phyloP scores from a whole-genome alignment of 202 grass and related monocot genomes.

The Dendrocalamus latiflorus region DNA sequence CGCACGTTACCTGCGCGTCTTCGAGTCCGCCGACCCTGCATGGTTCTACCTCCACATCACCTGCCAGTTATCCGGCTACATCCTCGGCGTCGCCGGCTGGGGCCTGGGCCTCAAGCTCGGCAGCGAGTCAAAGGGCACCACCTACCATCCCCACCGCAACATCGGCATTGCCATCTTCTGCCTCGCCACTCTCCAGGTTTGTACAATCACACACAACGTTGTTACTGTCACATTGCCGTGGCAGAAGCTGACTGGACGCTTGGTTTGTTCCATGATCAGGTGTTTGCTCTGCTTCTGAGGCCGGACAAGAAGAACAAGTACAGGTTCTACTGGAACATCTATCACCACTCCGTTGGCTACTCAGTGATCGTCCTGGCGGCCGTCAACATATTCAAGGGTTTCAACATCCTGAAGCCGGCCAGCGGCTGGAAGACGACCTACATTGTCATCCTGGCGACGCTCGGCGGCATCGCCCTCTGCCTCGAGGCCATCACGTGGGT shows the following conservation, averaged over 20 bases:
- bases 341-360: slow-evolving; percentile 78
- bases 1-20: slow-evolving; percentile 70
- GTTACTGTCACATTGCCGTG: neutral
- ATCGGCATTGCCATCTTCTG: slow-evolving; percentile 69
- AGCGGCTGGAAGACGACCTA: slow-evolving; percentile 60
- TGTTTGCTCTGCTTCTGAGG: slow-evolving; percentile 67
- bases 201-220: neutral
- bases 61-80: slow-evolving; percentile 76
- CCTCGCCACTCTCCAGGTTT: slow-evolving; percentile 73
- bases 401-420: slow-evolving; percentile 67
- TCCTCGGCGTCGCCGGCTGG: slow-evolving; percentile 78
- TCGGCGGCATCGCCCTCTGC: slow-evolving; percentile 48
- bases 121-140: slow-evolving; percentile 64
- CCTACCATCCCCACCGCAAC: slow-evolving; percentile 48
- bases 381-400: slow-evolving; percentile 85
- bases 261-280: slow-evolving; percentile 7
- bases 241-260: neutral
- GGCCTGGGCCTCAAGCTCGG: slow-evolving; percentile 83
- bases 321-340: slow-evolving; percentile 79
- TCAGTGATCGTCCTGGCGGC: slow-evolving; percentile 49
- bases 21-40: slow-evolving; percentile 65
- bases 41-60: slow-evolving; percentile 92
- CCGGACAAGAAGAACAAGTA: slow-evolving; percentile 86
- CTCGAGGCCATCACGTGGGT: slow-evolving; percentile 72
- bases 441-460: slow-evolving; percentile 54